These are phyloP conservation scores for Vaccinium darrowii DNA, from an alignment of 148 eudicot species.

Conservation along the genomic window DNA sequence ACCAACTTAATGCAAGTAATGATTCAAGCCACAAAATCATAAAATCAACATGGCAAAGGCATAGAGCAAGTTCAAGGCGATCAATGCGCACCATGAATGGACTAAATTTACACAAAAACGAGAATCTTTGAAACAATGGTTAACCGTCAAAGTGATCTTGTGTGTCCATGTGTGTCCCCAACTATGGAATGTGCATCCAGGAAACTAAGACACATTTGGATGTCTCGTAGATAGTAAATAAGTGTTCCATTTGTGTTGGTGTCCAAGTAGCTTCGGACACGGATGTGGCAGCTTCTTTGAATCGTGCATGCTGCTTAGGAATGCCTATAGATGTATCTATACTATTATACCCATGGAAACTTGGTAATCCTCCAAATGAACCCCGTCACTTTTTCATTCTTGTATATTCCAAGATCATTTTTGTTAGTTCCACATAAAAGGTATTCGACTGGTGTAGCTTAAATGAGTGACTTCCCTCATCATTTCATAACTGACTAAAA, in stretches of 20 bases:
- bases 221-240: not conserved
- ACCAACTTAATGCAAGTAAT: not conserved
- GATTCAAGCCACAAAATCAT: not conserved
- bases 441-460: not conserved
- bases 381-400: not conserved
- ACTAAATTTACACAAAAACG: not conserved
- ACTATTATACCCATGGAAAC: not conserved
- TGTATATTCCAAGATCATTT: not conserved
- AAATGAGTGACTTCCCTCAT: not conserved
- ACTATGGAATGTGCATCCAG: not conserved
- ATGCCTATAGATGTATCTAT: not conserved
- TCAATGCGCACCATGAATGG: not conserved
- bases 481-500: not conserved
- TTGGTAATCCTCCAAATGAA: not conserved
- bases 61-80: conserved; percentile 1
- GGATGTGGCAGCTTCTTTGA: not conserved
- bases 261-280: not conserved
- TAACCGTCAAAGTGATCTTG: not conserved
- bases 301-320: not conserved
- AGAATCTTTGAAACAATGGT: not conserved
- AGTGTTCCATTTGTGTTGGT: not conserved
- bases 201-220: not conserved
- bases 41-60: conserved; percentile 2
- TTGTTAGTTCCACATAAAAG: not conserved
- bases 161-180: not conserved